These are phyloP conservation scores for Arctostaphylos glauca DNA, from an alignment of 148 eudicot genomes.

Conservation along the genomic window DNA sequence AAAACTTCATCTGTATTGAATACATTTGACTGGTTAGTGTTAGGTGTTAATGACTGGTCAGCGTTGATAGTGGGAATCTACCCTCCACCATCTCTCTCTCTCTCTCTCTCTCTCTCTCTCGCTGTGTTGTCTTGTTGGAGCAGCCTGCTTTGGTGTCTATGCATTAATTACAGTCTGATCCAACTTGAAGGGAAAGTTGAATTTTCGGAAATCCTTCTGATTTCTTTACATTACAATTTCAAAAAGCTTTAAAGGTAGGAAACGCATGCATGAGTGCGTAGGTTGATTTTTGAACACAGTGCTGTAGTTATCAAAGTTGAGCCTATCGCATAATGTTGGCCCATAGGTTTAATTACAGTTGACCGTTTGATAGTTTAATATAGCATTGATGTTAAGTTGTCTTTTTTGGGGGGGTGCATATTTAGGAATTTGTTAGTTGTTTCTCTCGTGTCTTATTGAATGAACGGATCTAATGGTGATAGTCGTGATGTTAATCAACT, in stretches of 20 bases:
- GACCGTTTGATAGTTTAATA: background rate
- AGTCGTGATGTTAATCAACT: background rate
- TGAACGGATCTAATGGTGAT: background rate
- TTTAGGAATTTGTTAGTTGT: background rate
- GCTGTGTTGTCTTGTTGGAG: background rate
- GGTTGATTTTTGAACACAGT: background rate
- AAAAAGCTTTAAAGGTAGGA: background rate
- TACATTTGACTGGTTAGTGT: background rate
- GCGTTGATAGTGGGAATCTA: background rate
- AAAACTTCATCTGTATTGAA: background rate
- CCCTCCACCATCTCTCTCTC: too few species aligned
- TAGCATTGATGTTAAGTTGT: background rate
- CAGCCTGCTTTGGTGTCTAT: background rate
- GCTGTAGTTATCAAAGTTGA: background rate
- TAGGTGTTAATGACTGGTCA: conserved; percentile 2
- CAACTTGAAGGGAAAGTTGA: background rate
- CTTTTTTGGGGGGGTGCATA: background rate
- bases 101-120: too few species aligned
- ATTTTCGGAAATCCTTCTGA: background rate
- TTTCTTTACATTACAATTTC: background rate
- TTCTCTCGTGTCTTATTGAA: background rate
- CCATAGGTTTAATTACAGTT: background rate
- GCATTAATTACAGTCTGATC: background rate
- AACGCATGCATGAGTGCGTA: background rate
- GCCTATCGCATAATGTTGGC: background rate